Evolutionary conservation across 1,284 basidiomycete genomes (phyloP), one percentile per base, ranked within the genome.

Genomic region (Marasmius tenuissimus): DNA sequence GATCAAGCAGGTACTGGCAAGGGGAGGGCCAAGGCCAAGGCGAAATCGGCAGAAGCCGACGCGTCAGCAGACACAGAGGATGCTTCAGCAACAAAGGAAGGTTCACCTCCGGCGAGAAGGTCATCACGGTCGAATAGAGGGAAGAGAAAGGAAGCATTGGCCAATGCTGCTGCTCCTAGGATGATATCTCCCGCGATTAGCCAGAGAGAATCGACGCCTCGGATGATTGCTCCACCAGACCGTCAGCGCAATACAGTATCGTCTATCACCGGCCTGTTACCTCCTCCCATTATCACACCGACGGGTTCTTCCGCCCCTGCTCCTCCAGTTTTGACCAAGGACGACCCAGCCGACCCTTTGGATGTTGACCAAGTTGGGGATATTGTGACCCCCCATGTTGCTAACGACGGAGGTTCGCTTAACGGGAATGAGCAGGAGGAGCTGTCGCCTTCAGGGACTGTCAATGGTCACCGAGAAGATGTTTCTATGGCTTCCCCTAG

Each of bases 141-240:
- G 40, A 57, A 60, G 48, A 51, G 39, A 50, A 63, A 34, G 8
- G 59, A 40, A 58, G 59, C 22, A 55, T 55, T 14, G 42, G 51
- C 34, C 57, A 42, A 55, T 62, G 53, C 20, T 14, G 49, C 57
- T 22, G 51, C 63, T 34, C 61, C 71, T 6, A 61, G 70, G 57
- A 66, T 73, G 55, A 71, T 72, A 14, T 69, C 71, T 7, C 66
- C 71, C 10, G 65, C 71, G 61, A 57, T 14, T 60, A 27, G 22
- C 16, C 35, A 16, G 50, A 52, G 50, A 27, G 50, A 27, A 10
- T 52, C 50, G 16, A 52, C 42, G 14, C 54, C 54, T 42, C 38
- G 54, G 16, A 56, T 56, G 54, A 56, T 56, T 4, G 38, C 38
- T 9, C n/a, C 54, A 9, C 35, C 54, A 5, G 45, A 47, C 20